Evolutionary conservation across 2,329 filamentous ascomycete species (phyloP).

Genomic region (Fusarium temperatum): DNA sequence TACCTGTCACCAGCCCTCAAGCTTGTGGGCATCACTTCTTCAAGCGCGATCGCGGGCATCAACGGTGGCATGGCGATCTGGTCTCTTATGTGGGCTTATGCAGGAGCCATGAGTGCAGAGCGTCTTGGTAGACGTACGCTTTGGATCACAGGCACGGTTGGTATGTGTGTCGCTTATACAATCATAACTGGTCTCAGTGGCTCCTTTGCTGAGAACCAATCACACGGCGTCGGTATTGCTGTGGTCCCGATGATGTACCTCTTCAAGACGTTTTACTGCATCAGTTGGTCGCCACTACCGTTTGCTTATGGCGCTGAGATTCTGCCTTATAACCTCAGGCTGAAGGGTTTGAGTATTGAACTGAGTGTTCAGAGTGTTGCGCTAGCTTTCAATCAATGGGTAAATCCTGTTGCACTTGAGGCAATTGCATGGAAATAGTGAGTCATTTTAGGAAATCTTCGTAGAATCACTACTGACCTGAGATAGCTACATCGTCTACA

Average conservation of each 20-base stretch:
- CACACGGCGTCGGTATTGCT: slow-evolving; percentile 10
- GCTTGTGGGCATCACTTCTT: slow-evolving; percentile 16
- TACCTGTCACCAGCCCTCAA: slow-evolving; percentile 65
- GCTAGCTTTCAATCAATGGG: slow-evolving; percentile 36
- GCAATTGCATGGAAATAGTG: slow-evolving; percentile 38
- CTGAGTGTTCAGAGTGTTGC: slow-evolving; percentile 24
- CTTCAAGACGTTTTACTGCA: slow-evolving; percentile 35
- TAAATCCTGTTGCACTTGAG: slow-evolving; percentile 36
- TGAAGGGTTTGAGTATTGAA: slow-evolving; percentile 40
- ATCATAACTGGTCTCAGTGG: slow-evolving; percentile 12
- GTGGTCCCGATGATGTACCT: slow-evolving; percentile 29
- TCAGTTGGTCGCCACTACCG: slow-evolving; percentile 40
- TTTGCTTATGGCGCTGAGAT: slow-evolving; percentile 42
- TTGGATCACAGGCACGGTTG: slow-evolving; percentile 20
- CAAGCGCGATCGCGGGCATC: slow-evolving; percentile 17
- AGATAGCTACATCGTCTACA: slow-evolving; percentile 28
- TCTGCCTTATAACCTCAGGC: slow-evolving; percentile 38
- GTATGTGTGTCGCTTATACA: slow-evolving; percentile 13
- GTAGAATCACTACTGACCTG: neutral
- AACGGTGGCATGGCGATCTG: slow-evolving; percentile 34
- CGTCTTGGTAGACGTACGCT: slow-evolving; percentile 18
- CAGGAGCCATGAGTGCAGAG: slow-evolving; percentile 23
- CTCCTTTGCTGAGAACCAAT: slow-evolving; percentile 13
- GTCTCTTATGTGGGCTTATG: slow-evolving; percentile 19
- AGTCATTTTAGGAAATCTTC: neutral